Evolutionary conservation across 208 protist genomes (phyloP).

Genomic region (Entamoeba dispar): DNA sequence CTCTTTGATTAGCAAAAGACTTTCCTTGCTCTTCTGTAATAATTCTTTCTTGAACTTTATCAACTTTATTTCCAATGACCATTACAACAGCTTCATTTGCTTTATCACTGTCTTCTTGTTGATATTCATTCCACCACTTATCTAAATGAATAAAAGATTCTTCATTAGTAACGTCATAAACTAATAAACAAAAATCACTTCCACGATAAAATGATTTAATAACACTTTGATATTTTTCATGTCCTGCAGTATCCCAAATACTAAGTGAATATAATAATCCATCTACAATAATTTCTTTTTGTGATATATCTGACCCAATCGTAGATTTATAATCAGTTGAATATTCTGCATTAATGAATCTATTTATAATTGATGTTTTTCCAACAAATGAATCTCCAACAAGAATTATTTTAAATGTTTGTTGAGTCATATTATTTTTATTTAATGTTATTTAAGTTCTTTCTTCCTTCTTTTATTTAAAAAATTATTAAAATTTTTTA

Average conservation of each 20-base stretch:
- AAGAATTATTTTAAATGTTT: background rate
- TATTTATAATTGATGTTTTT: background rate
- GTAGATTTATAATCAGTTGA: constrained; percentile 22
- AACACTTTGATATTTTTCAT: constrained; percentile 91
- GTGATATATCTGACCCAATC: constrained; percentile 31
- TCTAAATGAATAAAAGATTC: constrained; percentile 25
- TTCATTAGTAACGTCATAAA: constrained; percentile 34
- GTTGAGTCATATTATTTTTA: no score
- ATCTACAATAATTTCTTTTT: constrained; percentile 9
- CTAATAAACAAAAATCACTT: constrained; percentile 80
- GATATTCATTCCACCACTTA: constrained; percentile 29
- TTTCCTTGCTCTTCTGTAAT: background rate
- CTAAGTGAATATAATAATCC: background rate
- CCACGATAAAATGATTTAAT: constrained; percentile 92
- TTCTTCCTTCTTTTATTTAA: no score
- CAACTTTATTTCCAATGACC: constrained; percentile 37
- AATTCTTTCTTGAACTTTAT: background rate
- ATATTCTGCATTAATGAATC: background rate
- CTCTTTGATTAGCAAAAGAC: background rate
- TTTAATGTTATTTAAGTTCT: no score
- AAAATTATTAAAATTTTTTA: no score
- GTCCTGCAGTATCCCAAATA: constrained; percentile 58
- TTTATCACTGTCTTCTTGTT: background rate
- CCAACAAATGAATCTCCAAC: constrained; percentile 1
- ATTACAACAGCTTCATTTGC: constrained; percentile 27